These are phyloP conservation scores for Davidsoniella virescens DNA, from an alignment of 2,329 filamentous ascomycete genomes.

Conservation along the genomic window DNA sequence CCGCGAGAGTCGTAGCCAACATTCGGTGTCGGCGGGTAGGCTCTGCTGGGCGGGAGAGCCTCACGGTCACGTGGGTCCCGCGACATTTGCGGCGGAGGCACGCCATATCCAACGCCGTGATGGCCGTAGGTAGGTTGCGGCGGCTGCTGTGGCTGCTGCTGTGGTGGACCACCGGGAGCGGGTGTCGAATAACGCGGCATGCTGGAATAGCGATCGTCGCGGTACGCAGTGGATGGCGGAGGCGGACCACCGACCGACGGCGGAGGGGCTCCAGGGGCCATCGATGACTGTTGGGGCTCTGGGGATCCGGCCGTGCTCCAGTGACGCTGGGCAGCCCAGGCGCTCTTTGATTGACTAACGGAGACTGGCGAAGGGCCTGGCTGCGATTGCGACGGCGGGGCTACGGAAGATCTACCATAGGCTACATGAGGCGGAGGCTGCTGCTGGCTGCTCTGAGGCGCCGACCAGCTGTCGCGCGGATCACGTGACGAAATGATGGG, in stretches of 20 bases:
- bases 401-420: background rate
- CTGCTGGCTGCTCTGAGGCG: no score
- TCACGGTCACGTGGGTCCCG: slow-evolving; percentile 12
- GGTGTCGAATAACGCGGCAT: slow-evolving; percentile 1
- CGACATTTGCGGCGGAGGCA: background rate
- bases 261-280: background rate
- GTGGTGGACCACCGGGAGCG: background rate
- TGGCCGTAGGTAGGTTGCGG: slow-evolving; percentile 2
- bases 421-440: background rate
- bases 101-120: slow-evolving; percentile 1
- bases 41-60: slow-evolving; percentile 12
- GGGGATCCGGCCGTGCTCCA: background rate
- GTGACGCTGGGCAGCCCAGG: no score
- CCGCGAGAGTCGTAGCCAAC: slow-evolving; percentile 19
- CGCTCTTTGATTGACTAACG: background rate
- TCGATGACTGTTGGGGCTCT: background rate
- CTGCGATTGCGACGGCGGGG: background rate
- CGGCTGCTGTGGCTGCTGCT: background rate
- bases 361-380: background rate
- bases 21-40: slow-evolving; percentile 15
- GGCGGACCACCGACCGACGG: background rate
- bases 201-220: slow-evolving; percentile 8
- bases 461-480: background rate
- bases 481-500: slow-evolving; percentile 1
- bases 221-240: slow-evolving; percentile 1